Evolutionary conservation across 257 asterid species (phyloP).

Genomic region (Paraleonurus japonicus): DNA sequence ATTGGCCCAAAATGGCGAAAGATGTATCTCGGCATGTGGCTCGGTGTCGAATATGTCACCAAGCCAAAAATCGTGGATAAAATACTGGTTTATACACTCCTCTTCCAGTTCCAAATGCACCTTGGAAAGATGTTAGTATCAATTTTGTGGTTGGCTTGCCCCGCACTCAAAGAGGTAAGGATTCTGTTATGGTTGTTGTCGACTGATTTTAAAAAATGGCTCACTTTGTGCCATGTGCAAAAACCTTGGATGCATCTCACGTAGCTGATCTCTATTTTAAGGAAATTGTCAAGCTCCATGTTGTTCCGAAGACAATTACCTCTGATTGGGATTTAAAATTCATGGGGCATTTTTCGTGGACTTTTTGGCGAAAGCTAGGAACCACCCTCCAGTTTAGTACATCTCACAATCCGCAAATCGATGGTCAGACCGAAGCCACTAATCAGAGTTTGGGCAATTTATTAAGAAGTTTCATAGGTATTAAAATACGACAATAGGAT

Average conservation of each 20-base stretch:
- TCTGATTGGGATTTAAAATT: background rate
- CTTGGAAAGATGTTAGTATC: background rate
- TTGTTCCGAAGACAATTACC: background rate
- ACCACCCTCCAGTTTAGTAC: conserved; percentile 7
- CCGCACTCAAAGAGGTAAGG: background rate
- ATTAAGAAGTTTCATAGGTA: too few relatives aligned
- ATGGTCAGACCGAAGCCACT: background rate
- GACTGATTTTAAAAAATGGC: background rate
- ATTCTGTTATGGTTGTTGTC: background rate
- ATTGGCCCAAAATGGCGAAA: too few relatives aligned
- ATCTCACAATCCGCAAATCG: too few relatives aligned
- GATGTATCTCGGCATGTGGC: too few relatives aligned
- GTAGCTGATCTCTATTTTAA: background rate
- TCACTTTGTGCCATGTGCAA: conserved; percentile 6
- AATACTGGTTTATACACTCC: background rate
- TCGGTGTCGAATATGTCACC: background rate
- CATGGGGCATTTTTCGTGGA: conserved; percentile 3
- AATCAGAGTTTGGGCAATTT: background rate
- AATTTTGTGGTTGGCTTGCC: background rate
- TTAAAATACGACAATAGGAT: background rate
- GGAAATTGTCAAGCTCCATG: background rate
- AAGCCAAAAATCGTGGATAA: background rate
- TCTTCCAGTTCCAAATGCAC: background rate
- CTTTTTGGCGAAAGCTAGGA: background rate
- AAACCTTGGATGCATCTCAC: background rate